phyloP scores from a whole-genome alignment of 176 grass and related monocot species.

The Musa troglodytarum region DNA sequence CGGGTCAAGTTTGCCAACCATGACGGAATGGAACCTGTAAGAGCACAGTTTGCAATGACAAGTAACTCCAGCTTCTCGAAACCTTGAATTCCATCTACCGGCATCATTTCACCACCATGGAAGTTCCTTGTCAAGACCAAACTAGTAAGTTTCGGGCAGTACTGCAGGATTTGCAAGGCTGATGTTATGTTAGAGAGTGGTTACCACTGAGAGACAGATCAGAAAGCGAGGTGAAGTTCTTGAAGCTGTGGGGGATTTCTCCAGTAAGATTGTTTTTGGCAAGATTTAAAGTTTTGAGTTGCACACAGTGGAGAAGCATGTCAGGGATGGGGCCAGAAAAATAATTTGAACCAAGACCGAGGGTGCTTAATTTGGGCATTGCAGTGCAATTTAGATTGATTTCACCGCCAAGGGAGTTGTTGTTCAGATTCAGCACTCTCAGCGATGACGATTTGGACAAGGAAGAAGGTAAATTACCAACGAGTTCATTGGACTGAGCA shows the following conservation, averaged over 20 bases:
- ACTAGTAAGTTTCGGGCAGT: background rate
- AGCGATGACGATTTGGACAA: conserved; percentile 41
- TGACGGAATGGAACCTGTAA: background rate
- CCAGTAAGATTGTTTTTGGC: background rate
- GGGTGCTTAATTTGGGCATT: background rate
- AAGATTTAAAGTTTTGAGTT: background rate
- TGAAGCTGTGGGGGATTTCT: background rate
- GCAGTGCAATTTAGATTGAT: conserved; percentile 39
- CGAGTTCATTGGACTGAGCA: conserved; percentile 42
- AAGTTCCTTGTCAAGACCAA: background rate
- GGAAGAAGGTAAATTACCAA: conserved; percentile 48
- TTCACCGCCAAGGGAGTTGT: conserved; percentile 48
- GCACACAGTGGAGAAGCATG: background rate
- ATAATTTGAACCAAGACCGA: background rate
- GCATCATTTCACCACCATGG: background rate
- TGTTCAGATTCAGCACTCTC: conserved; percentile 56
- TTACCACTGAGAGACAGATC: background rate
- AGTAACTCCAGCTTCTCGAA: background rate
- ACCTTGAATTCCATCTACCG: background rate
- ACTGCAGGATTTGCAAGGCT: background rate
- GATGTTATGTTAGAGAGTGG: background rate
- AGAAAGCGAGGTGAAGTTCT: background rate
- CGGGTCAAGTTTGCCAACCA: background rate
- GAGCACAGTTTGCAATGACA: background rate
- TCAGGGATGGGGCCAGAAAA: background rate